Base-by-base conservation (phyloP, 768 basidiomycete genomes). In the Hypsizygus marmoreus region DNA sequence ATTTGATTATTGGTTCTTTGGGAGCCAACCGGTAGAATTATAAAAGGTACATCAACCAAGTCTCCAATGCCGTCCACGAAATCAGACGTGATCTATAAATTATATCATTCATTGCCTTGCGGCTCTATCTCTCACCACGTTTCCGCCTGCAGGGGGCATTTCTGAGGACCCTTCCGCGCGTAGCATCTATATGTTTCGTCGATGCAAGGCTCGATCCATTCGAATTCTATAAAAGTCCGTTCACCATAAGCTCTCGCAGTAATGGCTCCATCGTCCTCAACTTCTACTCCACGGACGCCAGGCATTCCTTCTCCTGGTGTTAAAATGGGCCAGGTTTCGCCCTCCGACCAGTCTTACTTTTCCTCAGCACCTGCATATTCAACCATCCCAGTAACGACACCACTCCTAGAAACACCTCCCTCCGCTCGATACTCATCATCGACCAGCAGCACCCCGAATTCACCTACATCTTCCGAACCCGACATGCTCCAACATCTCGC, bases 401-500 rank as follows among this genome's bases (percentile, higher is more conserved):
- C 50, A 40, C 13, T 34, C 17, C n/a, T 30, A 8, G 19, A 28
- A 26, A 25, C 44, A 10, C 22, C 47, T 4, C 28, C 53, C 13
- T 46, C 45, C 16, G 23, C 29, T 30, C 43, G 22, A 47, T 42
- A 8, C 41, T 24, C 7, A 19, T 43, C 17, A 16, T 20, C 20
- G 10, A 31, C 12, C 23, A 26, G 16, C 13, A 23, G 11, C 19
- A 40, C 17, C 31, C 29, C 22, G 48, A 40, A 19, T 20, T 32
- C 19, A 16, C 42, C 43, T 31, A 20, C 33, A 6, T 43, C 29
- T 5, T 6, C 40, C 12, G 43, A 51, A 14, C 47, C 45, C 17
- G 54, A 56, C 50, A 65, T 55, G 51, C 54, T 67, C 11, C 56
- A 59, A 26, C 59, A 57, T 37, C 61, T 67, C 36, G 59, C 65